phyloP scores from a whole-genome alignment of 257 asterid species.

The Coffea canephora region DNA sequence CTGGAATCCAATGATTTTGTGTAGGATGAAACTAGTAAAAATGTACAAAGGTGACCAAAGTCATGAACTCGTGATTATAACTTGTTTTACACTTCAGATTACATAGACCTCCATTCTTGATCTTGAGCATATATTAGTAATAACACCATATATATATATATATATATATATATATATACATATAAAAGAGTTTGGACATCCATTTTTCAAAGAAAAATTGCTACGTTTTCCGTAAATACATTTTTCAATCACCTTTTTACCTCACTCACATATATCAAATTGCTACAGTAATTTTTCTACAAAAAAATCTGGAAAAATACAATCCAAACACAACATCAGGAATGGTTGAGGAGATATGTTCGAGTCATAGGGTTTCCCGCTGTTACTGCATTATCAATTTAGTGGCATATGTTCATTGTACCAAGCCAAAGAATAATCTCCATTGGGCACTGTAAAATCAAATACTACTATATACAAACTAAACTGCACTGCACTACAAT shows the following conservation, averaged over 20 bases:
- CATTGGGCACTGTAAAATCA: constrained; percentile 9
- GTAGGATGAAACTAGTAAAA: constrained; percentile 3
- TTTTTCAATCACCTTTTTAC: too few relatives aligned
- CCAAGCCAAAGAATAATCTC: constrained; percentile 1
- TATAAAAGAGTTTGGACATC: too few relatives aligned
- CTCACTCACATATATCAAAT: too few relatives aligned
- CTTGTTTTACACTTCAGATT: neutral
- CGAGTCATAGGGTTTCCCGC: neutral
- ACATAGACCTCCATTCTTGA: neutral
- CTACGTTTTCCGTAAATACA: too few relatives aligned
- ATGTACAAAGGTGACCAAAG: neutral
- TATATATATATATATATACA: too few relatives aligned
- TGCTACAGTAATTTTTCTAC: too few relatives aligned
- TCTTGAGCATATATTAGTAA: too few relatives aligned
- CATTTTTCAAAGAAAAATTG: too few relatives aligned
- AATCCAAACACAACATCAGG: too few relatives aligned
- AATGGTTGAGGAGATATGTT: neutral
- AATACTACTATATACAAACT: neutral
- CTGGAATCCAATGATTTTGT: constrained; percentile 11
- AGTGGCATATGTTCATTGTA: constrained; percentile 6
- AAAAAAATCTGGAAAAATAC: too few relatives aligned
- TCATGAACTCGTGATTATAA: constrained; percentile 1
- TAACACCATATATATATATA: too few relatives aligned
- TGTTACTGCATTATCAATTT: neutral
- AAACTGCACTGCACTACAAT: neutral